Evolutionary conservation across 495 filamentous ascomycete species (phyloP).

Genomic region (Penicillium silybi): DNA sequence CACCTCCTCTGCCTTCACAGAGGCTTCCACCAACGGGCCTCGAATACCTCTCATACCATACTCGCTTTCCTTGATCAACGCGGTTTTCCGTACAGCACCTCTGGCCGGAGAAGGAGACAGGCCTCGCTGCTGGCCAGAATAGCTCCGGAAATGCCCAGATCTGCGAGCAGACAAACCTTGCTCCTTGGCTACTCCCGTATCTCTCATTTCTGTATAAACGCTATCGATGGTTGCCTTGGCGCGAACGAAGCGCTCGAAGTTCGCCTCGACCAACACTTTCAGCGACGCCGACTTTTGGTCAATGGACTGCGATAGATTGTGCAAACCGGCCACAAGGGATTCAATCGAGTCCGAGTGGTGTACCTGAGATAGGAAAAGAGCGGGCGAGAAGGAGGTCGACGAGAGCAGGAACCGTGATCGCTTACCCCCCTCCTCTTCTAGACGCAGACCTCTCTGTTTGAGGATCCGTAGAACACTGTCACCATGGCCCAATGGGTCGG

Average conservation of each 20-base stretch:
- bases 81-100: constrained; percentile 67
- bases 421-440: constrained; percentile 80
- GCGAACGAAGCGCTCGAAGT: constrained; percentile 95
- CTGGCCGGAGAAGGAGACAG: constrained; percentile 28
- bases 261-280: constrained; percentile 92
- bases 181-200: constrained; percentile 68
- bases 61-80: constrained; percentile 86
- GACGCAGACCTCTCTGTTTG: constrained; percentile 65
- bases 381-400: constrained; percentile 90
- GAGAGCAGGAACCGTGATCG: constrained; percentile 91
- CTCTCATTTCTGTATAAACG: constrained; percentile 97
- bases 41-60: constrained; percentile 92
- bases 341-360: constrained; percentile 80
- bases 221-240: constrained; percentile 97
- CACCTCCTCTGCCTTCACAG: constrained; percentile 90
- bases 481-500: constrained; percentile 77
- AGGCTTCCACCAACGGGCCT: constrained; percentile 77
- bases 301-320: constrained; percentile 80
- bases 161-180: constrained; percentile 54
- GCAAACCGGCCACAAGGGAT: constrained; percentile 71
- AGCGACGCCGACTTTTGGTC: constrained; percentile 95
- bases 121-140: constrained; percentile 47
- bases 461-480: constrained; percentile 82
- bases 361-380: constrained; percentile 85
- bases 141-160: constrained; percentile 55